These are phyloP conservation scores for Byssothecium circinans DNA, from an alignment of 2,329 filamentous ascomycete species.

Conservation along the genomic window DNA sequence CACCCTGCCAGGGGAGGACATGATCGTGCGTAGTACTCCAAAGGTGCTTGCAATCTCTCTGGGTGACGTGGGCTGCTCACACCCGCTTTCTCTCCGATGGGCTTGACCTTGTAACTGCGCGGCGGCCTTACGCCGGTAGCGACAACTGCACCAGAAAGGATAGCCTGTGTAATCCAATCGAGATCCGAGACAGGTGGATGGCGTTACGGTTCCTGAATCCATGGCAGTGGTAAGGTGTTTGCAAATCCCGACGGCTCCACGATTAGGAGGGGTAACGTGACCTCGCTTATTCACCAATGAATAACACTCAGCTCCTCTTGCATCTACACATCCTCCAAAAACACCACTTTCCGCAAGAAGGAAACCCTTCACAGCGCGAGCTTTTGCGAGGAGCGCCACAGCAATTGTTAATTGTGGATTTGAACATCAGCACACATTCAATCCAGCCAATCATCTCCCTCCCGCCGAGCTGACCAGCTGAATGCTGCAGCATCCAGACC, in stretches of 20 bases:
- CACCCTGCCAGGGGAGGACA: background rate
- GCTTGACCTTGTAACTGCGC: constrained; percentile 8
- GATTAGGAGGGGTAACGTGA: background rate
- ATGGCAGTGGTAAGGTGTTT: constrained; percentile 4
- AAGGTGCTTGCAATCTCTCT: constrained; percentile 16
- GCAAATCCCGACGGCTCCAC: background rate
- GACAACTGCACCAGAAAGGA: constrained; percentile 11
- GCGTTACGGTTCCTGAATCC: constrained; percentile 6
- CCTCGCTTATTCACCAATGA: background rate
- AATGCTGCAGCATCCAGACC: constrained; percentile 12
- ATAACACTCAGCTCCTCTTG: no score
- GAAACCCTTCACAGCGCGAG: constrained; percentile 7
- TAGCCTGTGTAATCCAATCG: constrained; percentile 3
- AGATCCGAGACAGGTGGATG: constrained; percentile 17
- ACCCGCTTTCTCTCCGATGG: constrained; percentile 17
- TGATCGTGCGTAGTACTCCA: constrained; percentile 11
- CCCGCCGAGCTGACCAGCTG: constrained; percentile 28
- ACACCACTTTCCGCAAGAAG: constrained; percentile 6
- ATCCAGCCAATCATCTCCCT: constrained; percentile 8
- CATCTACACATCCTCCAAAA: background rate
- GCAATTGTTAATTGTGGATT: constrained; percentile 3
- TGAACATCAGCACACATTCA: constrained; percentile 14
- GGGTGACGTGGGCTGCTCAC: constrained; percentile 28
- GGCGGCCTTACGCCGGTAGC: constrained; percentile 12
- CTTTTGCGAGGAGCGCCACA: background rate